Conservation (phyloP, 2,329 filamentous ascomycete species). For the Akanthomyces lecanii region DNA sequence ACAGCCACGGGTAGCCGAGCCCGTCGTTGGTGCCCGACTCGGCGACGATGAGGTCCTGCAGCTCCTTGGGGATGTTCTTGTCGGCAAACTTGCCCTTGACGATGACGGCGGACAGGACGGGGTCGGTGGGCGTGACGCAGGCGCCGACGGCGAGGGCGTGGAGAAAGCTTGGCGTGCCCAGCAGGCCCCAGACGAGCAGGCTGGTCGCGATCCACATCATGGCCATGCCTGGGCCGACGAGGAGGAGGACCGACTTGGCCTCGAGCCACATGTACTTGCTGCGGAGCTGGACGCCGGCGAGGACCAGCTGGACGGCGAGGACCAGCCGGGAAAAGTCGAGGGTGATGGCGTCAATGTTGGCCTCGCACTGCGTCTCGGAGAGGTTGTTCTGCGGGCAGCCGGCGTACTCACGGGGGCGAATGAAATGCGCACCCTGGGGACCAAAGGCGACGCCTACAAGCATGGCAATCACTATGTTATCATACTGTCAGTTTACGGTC, state of each 20-base stretch:
- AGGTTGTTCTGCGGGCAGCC: constrained; percentile 26
- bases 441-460: constrained; percentile 75
- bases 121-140: constrained; percentile 90
- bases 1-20: constrained; percentile 82
- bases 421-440: constrained; percentile 70
- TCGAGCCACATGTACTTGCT: constrained; percentile 74
- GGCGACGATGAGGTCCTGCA: constrained; percentile 76
- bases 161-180: constrained; percentile 67
- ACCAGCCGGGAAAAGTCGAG: constrained; percentile 83
- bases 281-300: constrained; percentile 84
- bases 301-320: constrained; percentile 82
- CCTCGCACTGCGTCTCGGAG: constrained; percentile 31
- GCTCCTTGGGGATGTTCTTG: constrained; percentile 74
- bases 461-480: constrained; percentile 68
- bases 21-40: constrained; percentile 90
- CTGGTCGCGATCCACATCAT: constrained; percentile 84
- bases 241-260: constrained; percentile 69
- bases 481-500: not conserved
- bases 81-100: constrained; percentile 93
- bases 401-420: constrained; percentile 74
- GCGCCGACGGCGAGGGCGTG: constrained; percentile 77
- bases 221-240: constrained; percentile 81
- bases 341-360: constrained; percentile 66
- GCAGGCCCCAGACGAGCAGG: constrained; percentile 70
- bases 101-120: constrained; percentile 81